These are phyloP conservation scores for Cytospora schulzeri DNA, from an alignment of 2,329 filamentous ascomycete genomes.

Conservation along the genomic window DNA sequence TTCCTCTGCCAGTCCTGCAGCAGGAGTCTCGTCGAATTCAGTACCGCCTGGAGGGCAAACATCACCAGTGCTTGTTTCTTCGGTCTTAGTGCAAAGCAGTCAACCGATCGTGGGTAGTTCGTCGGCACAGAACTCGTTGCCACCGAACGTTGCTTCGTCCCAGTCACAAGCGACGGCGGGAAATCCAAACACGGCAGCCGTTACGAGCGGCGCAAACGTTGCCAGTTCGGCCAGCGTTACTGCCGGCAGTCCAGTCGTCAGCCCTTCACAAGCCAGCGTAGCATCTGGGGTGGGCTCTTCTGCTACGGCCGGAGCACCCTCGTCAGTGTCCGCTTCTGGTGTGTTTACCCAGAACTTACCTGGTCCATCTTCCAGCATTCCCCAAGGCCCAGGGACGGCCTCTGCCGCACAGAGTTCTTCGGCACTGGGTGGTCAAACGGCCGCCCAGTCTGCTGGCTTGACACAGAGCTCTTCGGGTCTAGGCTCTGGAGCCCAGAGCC, in stretches of 20 bases:
- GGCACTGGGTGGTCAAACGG: no score
- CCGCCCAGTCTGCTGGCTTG: background rate
- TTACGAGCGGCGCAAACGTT: background rate
- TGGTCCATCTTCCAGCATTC: background rate
- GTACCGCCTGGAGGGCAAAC: background rate
- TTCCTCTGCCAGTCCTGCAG: no score
- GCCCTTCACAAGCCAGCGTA: background rate
- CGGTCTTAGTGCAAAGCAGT: background rate
- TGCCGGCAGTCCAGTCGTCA: background rate
- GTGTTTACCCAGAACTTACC: background rate
- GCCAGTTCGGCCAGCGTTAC: background rate
- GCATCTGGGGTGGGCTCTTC: background rate
- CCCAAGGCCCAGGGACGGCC: background rate
- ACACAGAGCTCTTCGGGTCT: background rate
- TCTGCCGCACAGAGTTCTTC: background rate
- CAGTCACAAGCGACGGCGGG: background rate
- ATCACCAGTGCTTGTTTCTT: background rate
- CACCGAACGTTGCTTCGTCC: background rate
- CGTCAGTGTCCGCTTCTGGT: background rate
- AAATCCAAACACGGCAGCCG: background rate
- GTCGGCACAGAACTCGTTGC: background rate
- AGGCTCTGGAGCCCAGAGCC: background rate
- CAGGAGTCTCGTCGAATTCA: background rate
- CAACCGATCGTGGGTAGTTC: background rate
- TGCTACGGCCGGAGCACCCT: background rate